These are phyloP conservation scores for Encephalitozoon intestinalis DNA, from an alignment of 371 early-diverging fungal species.

Conservation along the genomic window DNA sequence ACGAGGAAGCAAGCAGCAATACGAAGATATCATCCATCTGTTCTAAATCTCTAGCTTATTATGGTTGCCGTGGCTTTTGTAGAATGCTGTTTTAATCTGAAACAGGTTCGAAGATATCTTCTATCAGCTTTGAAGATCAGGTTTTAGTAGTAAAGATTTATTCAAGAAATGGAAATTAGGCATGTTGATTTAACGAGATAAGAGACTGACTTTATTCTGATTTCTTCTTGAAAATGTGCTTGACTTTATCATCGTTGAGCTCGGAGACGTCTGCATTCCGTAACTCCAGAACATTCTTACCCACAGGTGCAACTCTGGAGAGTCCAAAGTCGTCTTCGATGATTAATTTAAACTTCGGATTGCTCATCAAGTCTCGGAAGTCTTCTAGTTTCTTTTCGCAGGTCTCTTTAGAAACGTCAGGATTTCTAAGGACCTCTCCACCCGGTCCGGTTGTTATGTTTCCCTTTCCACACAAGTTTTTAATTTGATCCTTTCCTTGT, in stretches of 20 bases:
- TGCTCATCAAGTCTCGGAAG: background rate
- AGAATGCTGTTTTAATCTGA: background rate
- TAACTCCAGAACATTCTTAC: conserved; percentile 21
- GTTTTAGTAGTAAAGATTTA: background rate
- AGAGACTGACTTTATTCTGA: background rate
- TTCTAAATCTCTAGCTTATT: background rate
- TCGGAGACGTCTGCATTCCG: conserved; percentile 22
- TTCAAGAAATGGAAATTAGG: background rate
- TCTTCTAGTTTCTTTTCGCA: conserved; percentile 5
- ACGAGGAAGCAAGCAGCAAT: conserved; percentile 23
- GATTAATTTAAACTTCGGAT: conserved; percentile 30
- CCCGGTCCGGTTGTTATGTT: background rate
- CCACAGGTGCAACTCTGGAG: conserved; percentile 36
- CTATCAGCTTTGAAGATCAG: background rate
- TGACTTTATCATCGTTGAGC: conserved; percentile 40
- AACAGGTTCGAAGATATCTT: background rate
- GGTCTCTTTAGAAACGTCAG: background rate
- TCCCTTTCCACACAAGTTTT: background rate
- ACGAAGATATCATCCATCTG: conserved; percentile 40
- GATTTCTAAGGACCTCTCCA: background rate
- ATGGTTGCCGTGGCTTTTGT: background rate
- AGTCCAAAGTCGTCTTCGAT: conserved; percentile 41
- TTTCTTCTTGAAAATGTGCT: conserved; percentile 1
- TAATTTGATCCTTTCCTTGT: conserved; percentile 13
- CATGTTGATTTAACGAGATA: background rate